Conservation (phyloP, 768 basidiomycete genomes). For the Hydnomerulius pinastri region DNA sequence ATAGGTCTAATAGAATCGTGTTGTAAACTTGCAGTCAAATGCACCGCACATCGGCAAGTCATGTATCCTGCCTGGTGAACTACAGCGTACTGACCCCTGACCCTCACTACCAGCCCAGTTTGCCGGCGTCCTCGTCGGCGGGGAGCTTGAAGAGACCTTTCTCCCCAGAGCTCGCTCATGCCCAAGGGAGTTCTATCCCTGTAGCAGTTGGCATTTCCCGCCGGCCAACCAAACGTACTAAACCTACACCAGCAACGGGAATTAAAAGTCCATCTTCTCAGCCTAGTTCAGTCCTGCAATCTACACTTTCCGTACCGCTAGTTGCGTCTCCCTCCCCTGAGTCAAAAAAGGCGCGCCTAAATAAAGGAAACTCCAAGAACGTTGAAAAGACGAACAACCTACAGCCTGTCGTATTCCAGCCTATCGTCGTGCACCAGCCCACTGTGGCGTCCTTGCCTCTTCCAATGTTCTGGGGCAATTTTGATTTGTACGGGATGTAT, state of each 20-base stretch:
- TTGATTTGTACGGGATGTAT: conserved; percentile 43
- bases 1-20: too few species aligned
- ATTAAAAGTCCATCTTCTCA: neutral
- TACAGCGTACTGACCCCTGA: neutral
- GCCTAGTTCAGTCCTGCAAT: too few species aligned
- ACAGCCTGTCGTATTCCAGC: conserved; percentile 7
- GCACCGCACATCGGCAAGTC: conserved; percentile 20
- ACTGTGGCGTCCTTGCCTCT: neutral
- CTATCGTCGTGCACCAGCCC: conserved; percentile 8
- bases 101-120: conserved; percentile 7
- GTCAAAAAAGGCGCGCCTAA: conserved; percentile 8
- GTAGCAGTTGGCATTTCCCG: conserved; percentile 3
- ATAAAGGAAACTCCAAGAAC: neutral
- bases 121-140: conserved; percentile 16
- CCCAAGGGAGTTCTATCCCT: neutral
- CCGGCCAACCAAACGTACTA: conserved; percentile 22
- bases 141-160: conserved; percentile 23
- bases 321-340: too few species aligned
- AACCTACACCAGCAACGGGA: conserved; percentile 5
- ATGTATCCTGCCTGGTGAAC: neutral
- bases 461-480: conserved; percentile 33
- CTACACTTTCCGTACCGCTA: too few species aligned
- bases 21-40: too few species aligned
- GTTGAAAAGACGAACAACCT: neutral
- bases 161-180: conserved; percentile 16